These are phyloP conservation scores for Krasilnikovozyma curviuscula DNA, from an alignment of 768 basidiomycete genomes.

Conservation along the genomic window DNA sequence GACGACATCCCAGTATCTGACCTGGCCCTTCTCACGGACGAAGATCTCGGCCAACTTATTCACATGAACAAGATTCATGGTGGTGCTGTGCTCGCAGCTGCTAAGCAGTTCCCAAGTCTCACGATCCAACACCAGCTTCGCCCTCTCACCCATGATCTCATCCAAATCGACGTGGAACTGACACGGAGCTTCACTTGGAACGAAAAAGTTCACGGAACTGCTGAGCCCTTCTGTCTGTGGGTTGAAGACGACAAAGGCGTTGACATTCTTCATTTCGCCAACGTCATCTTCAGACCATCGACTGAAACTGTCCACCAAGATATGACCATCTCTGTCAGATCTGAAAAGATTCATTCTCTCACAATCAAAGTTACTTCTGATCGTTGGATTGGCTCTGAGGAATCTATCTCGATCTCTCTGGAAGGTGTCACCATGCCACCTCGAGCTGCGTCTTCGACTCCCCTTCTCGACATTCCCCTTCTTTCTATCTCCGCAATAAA, in stretches of 20 bases:
- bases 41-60: slow-evolving; percentile 54
- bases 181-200: slow-evolving; percentile 62
- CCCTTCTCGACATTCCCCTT: slow-evolving; percentile 54
- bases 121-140: slow-evolving; percentile 47
- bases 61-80: slow-evolving; percentile 78
- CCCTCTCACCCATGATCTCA: slow-evolving; percentile 64
- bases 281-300: slow-evolving; percentile 49
- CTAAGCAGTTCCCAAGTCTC: slow-evolving; percentile 64
- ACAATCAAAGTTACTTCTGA: slow-evolving; percentile 69
- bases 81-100: slow-evolving; percentile 51
- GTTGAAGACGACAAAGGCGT: slow-evolving; percentile 65
- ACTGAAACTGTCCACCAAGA: slow-evolving; percentile 44
- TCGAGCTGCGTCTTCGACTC: slow-evolving; percentile 38
- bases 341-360: slow-evolving; percentile 41
- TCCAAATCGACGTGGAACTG: slow-evolving; percentile 51
- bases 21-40: slow-evolving; percentile 45
- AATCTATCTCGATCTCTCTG: slow-evolving; percentile 44
- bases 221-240: slow-evolving; percentile 91
- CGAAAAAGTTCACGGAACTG: slow-evolving; percentile 46
- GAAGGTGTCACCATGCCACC: slow-evolving; percentile 58
- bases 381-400: slow-evolving; percentile 80
- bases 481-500: slow-evolving; percentile 40
- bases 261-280: slow-evolving; percentile 62
- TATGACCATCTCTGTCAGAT: slow-evolving; percentile 59
- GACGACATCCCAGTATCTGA: slow-evolving; percentile 61